Conservation (phyloP, 202 grass and related monocot genomes). For the Musa balbisiana region DNA sequence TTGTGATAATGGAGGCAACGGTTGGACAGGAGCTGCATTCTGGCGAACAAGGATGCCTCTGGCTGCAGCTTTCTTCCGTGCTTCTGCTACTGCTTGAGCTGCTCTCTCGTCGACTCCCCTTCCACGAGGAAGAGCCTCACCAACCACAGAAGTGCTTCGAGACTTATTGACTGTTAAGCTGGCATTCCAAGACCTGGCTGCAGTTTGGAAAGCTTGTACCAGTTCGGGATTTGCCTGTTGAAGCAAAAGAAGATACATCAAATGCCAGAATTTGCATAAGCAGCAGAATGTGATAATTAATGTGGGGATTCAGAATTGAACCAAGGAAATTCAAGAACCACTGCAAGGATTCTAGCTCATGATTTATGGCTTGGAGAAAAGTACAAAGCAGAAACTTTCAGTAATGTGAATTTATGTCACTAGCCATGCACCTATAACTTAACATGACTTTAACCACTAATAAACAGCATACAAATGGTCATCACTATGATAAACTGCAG, state of each 20-base stretch:
- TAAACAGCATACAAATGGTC: no score
- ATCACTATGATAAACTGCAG: no score
- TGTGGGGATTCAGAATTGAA: no score
- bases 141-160: constrained; percentile 26
- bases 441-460: no score
- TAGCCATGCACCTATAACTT: no score
- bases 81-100: constrained; percentile 60
- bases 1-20: constrained; percentile 42
- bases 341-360: no score
- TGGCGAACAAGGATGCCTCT: constrained; percentile 61
- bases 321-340: no score
- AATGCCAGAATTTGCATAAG: no score
- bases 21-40: constrained; percentile 26
- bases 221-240: constrained; percentile 67
- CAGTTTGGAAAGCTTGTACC: constrained; percentile 70
- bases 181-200: constrained; percentile 46
- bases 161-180: constrained; percentile 36
- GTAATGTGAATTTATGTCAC: no score
- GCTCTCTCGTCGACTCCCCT: constrained; percentile 74
- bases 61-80: constrained; percentile 74
- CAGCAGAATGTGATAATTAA: no score
- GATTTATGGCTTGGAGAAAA: no score
- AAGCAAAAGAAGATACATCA: constrained; percentile 4
- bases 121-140: constrained; percentile 51
- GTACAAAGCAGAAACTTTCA: no score